Conservation (phyloP, 306 rosid genomes). For the Leucaena leucocephala region DNA sequence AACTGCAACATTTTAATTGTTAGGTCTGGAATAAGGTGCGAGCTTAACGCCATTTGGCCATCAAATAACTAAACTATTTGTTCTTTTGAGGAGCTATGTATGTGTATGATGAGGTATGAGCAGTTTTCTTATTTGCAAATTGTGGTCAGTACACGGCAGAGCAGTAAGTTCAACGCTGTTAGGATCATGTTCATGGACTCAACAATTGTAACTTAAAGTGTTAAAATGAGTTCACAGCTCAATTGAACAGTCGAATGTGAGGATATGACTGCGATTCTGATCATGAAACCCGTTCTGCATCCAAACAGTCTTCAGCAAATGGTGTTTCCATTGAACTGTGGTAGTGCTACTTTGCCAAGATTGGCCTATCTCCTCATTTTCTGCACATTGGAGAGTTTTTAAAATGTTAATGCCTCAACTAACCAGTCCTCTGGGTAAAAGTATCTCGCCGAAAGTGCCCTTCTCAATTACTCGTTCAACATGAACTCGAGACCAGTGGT, state of each 20-base stretch:
- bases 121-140: neutral
- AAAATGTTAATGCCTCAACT: constrained; percentile 56
- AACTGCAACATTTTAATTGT: no score
- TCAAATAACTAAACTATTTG: no score
- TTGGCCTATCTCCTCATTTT: constrained; percentile 86
- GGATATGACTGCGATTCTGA: neutral
- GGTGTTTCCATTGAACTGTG: constrained; percentile 69
- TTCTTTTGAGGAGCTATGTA: no score
- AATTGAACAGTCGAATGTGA: neutral
- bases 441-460: constrained; percentile 65
- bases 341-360: constrained; percentile 67
- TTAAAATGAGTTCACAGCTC: neutral
- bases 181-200: neutral
- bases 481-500: constrained; percentile 82
- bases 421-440: constrained; percentile 85
- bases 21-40: neutral
- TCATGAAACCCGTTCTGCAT: neutral
- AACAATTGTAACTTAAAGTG: neutral
- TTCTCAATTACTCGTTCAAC: constrained; percentile 62
- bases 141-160: neutral
- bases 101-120: neutral
- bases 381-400: constrained; percentile 74
- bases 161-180: neutral
- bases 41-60: no score
- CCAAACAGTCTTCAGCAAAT: constrained; percentile 38